Evolutionary conservation across 306 rosid species (phyloP), one percentile per base, ranked within the genome.

Genomic region (Pyrus communis): DNA sequence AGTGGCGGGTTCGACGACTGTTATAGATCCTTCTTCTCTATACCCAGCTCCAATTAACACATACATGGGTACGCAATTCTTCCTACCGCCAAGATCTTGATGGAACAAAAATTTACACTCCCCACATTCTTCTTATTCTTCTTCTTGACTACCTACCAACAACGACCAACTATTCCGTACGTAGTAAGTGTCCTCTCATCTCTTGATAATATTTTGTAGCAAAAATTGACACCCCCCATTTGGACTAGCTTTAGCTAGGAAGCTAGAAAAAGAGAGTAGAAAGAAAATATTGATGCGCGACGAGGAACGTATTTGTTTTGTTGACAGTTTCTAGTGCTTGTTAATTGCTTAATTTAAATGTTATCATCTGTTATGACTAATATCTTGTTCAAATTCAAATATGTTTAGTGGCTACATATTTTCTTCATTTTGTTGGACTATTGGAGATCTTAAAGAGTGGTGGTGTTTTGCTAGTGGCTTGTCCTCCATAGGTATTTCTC

Each of bases 11-110:
- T 69, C 90, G 1, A 84, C 77, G 28, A 43, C 82, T 22, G 67
- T 86, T 4, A 77, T 88, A 3, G 97, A 92, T 86, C 93, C 91
- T 63, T 76, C 85, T 45, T 86, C 94, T 19, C 72, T 92, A 62
- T 92, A 92, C 75, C 83, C 89, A 19, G 81, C 93, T 78, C 90
- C 93, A 9, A 80, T 87, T n/a, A 92, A 82, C 86, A 67, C 96
- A 35, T 96, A 77, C 92, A 89, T 96, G 87, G 84, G 97, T 89
- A 96, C 99, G 97, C 99, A 96, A 85, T 96, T 92, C 97, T 96
- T 92, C 97, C 91, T 86, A 76, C 97, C 91, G 70, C 97, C 96
- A 82, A 91, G 99, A 89, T 91, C 99, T 83, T 92, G 89, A 88
- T 80, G 71, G 35, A 14, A 79, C 61, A 45, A 62, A 62, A 31